Percentiles rank a stretch among this genome's conserved stretches.
Conservation (phyloP, 2,329 filamentous ascomycete genomes). For the Sordariomycetes sp. region DNA sequence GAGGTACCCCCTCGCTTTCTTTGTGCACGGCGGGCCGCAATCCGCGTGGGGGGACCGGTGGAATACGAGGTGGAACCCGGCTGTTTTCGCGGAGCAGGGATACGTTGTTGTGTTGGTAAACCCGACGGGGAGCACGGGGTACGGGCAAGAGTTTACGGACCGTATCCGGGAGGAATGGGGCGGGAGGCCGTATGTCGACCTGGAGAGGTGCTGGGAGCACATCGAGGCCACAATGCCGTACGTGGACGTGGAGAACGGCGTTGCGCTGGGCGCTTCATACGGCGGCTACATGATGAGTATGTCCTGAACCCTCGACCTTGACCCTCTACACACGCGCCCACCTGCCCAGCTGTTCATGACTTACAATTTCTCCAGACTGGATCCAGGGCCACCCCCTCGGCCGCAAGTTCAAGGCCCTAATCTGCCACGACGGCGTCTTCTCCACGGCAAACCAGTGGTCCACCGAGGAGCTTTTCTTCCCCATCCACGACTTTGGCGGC, state of each 20-base stretch:
- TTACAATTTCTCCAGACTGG: constrained; percentile 62
- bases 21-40: constrained; percentile 77
- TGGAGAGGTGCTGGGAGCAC: constrained; percentile 67
- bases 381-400: constrained; percentile 79
- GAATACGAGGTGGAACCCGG: constrained; percentile 77
- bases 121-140: constrained; percentile 71
- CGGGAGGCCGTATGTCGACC: constrained; percentile 68
- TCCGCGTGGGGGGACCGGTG: constrained; percentile 63
- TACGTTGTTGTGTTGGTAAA: constrained; percentile 76
- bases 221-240: constrained; percentile 52
- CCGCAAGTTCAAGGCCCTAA: constrained; percentile 73
- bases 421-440: constrained; percentile 81
- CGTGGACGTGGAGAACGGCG: constrained; percentile 55
- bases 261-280: constrained; percentile 63
- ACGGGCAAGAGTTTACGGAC: constrained; percentile 65
- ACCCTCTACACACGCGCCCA: neutral
- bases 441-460: constrained; percentile 52
- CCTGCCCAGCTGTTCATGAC: no score
- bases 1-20: constrained; percentile 66
- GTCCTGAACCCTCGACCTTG: constrained; percentile 8
- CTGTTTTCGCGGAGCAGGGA: constrained; percentile 75
- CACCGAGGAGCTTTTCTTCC: constrained; percentile 59
- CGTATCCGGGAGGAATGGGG: constrained; percentile 75
- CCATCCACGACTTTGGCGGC: constrained; percentile 53
- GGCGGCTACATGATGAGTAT: constrained; percentile 64